phyloP scores from a whole-genome alignment of 441 rosid genomes.

The Pelargonium exstipulatum region DNA sequence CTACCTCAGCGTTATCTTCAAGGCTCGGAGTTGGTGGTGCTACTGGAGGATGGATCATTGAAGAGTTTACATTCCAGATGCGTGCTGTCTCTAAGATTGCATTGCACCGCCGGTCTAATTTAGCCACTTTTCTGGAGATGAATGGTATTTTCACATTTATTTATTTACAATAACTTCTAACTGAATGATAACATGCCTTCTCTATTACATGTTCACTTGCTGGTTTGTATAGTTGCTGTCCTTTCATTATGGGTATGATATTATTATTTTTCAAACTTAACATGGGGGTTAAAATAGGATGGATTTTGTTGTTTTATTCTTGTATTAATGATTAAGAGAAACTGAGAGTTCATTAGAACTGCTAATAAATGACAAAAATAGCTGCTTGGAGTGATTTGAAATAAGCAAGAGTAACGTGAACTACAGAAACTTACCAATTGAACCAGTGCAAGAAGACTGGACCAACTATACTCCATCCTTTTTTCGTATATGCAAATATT shows the following conservation, averaged over 20 bases:
- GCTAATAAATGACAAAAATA: not conserved
- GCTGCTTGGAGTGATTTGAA: slow-evolving; percentile 8
- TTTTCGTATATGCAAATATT: not conserved
- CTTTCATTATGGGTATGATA: not conserved
- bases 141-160: slow-evolving; percentile 46
- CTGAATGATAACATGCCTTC: slow-evolving; percentile 1
- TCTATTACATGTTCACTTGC: not conserved
- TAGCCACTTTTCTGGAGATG: slow-evolving; percentile 71
- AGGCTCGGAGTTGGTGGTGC: slow-evolving; percentile 78
- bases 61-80: slow-evolving; percentile 97
- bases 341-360: not conserved
- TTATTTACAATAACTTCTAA: slow-evolving; percentile 3
- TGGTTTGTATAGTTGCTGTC: not conserved
- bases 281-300: not conserved
- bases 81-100: slow-evolving; percentile 99
- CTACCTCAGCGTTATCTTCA: slow-evolving; percentile 66
- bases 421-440: not conserved
- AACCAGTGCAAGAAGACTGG: not conserved
- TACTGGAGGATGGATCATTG: slow-evolving; percentile 80
- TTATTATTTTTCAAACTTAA: not conserved
- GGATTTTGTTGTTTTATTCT: not conserved
- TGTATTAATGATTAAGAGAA: not conserved
- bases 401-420: not conserved
- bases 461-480: not conserved
- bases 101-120: slow-evolving; percentile 83